Evolutionary conservation across 768 basidiomycete species (phyloP), one percentile per base, ranked within the genome.

Genomic region (Lactifluus hygrophoroides): DNA sequence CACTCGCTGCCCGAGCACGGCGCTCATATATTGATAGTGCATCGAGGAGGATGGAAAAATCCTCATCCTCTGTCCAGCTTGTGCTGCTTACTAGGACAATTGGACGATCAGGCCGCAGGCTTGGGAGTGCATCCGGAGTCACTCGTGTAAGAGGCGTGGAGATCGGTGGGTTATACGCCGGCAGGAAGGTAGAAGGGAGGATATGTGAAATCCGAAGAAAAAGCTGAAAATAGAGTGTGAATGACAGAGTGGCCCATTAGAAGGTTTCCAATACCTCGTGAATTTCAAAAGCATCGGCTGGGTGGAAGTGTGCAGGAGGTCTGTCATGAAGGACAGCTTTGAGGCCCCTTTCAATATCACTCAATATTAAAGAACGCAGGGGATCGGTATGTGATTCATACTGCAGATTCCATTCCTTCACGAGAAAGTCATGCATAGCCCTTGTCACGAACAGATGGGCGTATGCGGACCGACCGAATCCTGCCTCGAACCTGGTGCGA

Each of bases 51-150:
- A 96, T 80, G 9, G 79, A 73, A 64, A 99, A 97, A 69, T 98
- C 94, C 69, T 99, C 96, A 66, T 99, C 96, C 6, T 91, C 83
- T 1, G 96, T 98, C 95, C 95, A 98, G 16, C 90, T 93, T 1
- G 96, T 99, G 64, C 91, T 90, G 23, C 90, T 92, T 27, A 99
- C 84, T 17, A 97, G 64, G 2, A 98, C 73, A 1, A 92, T 94
- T 4, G 93, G 91, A 56, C 94, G 77, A 62, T 92, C 89, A 2
- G 73, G 65, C 34, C 90, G 80, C 25, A 82, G 70, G n/a, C 67
- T 57, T 9, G 87, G 83, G 10, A 87, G 71, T 17, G 43, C 44
- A 68, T 86, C 86, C 42, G 73, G 69, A 14, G 51, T 57, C 55
- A 76, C 28, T 78, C 66, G 30, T 17, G 35, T 60, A 11, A 62